phyloP scores from a whole-genome alignment of 2,329 filamentous ascomycete genomes.

The Amesomyces nigricolor region DNA sequence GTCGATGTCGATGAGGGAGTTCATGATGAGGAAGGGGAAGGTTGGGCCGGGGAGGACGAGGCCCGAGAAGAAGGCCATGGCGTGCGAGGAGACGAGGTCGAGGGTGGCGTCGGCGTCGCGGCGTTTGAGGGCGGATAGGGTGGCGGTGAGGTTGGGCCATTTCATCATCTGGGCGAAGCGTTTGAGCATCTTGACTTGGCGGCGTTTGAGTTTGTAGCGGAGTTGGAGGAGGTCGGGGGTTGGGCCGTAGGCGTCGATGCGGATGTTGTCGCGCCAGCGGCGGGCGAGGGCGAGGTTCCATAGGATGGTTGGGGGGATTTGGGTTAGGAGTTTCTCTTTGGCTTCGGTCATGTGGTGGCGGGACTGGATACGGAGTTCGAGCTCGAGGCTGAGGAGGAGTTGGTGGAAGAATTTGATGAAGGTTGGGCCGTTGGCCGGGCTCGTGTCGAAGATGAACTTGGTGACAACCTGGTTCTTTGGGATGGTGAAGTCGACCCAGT shows the following conservation, averaged over 20 bases:
- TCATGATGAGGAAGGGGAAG: conserved; percentile 72
- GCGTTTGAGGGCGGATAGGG: conserved; percentile 57
- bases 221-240: conserved; percentile 54
- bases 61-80: conserved; percentile 73
- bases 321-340: conserved; percentile 57
- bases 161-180: conserved; percentile 67
- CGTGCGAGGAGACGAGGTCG: conserved; percentile 59
- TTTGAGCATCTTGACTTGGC: conserved; percentile 63
- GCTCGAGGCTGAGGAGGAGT: conserved; percentile 65
- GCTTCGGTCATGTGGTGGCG: conserved; percentile 54
- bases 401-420: conserved; percentile 70
- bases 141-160: conserved; percentile 67
- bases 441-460: conserved; percentile 62
- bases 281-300: conserved; percentile 70
- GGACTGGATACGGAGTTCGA: conserved; percentile 64
- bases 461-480: conserved; percentile 68
- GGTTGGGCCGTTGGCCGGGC: conserved; percentile 48
- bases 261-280: conserved; percentile 65
- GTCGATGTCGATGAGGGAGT: conserved; percentile 69
- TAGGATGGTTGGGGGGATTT: conserved; percentile 64
- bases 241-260: conserved; percentile 55
- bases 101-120: conserved; percentile 53
- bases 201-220: conserved; percentile 58
- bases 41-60: conserved; percentile 64
- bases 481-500: conserved; percentile 69